These are phyloP conservation scores for Lactuca saligna DNA, from an alignment of 129 eudicot species.

Conservation along the genomic window DNA sequence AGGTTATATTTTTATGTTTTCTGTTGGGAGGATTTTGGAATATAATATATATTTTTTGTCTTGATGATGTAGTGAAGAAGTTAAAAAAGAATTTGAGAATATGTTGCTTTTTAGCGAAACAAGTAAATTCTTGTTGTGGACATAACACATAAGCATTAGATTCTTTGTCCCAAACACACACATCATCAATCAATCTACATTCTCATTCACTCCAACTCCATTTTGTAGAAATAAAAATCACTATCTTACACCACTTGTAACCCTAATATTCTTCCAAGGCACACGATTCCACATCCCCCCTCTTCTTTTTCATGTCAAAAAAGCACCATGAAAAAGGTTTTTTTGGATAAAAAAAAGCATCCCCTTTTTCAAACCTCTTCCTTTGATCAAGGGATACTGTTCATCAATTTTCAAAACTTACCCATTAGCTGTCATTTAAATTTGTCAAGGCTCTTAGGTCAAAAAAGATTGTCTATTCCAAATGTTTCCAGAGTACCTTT, in stretches of 20 bases:
- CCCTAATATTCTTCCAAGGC: conserved; percentile 36
- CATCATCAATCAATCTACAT: conserved; percentile 32
- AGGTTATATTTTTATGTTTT: too few species aligned
- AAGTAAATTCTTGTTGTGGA: conserved; percentile 33
- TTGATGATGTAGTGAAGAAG: conserved; percentile 22
- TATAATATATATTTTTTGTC: not conserved
- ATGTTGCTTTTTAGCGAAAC: conserved; percentile 32
- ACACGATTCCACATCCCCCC: conserved; percentile 35
- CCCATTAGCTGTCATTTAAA: conserved; percentile 38
- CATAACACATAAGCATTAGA: conserved; percentile 43
- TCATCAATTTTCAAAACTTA: conserved; percentile 33
- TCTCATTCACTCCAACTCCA: conserved; percentile 39
- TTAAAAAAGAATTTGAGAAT: conserved; percentile 32
- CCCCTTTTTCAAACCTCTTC: conserved; percentile 30
- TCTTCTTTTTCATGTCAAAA: conserved; percentile 34
- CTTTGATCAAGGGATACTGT: conserved; percentile 40
- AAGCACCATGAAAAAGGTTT: conserved; percentile 22
- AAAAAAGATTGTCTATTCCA: conserved; percentile 26
- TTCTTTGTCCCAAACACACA: conserved; percentile 37
- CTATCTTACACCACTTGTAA: conserved; percentile 35
- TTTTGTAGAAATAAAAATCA: conserved; percentile 29
- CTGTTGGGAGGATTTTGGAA: too few species aligned
- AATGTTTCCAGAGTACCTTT: conserved; percentile 15
- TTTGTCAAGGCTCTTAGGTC: conserved; percentile 27
- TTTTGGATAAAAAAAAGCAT: conserved; percentile 42